Evolutionary conservation across 495 filamentous ascomycete genomes (phyloP).

Genomic region (Penicillium pulvis): DNA sequence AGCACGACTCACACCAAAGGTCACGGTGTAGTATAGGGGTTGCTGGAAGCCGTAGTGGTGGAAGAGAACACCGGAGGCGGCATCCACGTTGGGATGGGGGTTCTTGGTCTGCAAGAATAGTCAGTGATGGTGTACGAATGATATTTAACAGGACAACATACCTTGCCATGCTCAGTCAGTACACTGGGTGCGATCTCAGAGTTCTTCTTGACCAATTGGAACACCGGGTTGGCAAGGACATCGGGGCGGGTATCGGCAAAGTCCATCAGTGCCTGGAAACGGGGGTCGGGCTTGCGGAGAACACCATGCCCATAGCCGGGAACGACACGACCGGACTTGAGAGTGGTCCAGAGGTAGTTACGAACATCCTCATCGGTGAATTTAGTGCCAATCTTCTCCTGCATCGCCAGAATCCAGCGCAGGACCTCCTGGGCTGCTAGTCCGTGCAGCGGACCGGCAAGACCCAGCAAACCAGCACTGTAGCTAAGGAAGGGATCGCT

Average conservation of each 20-base stretch:
- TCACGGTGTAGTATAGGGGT: constrained; percentile 96
- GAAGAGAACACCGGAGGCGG: constrained; percentile 88
- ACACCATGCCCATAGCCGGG: constrained; percentile 99
- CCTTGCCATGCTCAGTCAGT: constrained; percentile 89
- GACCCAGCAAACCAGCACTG: constrained; percentile 91
- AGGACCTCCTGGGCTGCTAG: constrained; percentile 97
- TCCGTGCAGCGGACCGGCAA: constrained; percentile 92
- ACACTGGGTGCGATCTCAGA: constrained; percentile 79
- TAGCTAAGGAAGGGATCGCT: constrained; percentile 95
- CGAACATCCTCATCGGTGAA: constrained; percentile 80
- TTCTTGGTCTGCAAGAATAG: constrained; percentile 75
- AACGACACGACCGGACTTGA: constrained; percentile 92
- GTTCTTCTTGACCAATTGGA: constrained; percentile 90
- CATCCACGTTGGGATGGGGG: constrained; percentile 95
- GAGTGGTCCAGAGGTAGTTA: constrained; percentile 87
- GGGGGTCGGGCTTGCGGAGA: constrained; percentile 92
- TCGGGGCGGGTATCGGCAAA: constrained; percentile 84
- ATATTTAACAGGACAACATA: constrained; percentile 21
- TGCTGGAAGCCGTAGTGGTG: constrained; percentile 96
- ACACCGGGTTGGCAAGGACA: constrained; percentile 85
- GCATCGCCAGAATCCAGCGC: constrained; percentile 94
- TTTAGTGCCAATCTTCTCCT: constrained; percentile 75
- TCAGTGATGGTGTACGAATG: constrained; percentile 18
- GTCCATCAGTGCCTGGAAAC: constrained; percentile 95
- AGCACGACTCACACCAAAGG: constrained; percentile 91